These are phyloP conservation scores for Diaporthe citri DNA, from an alignment of 2,329 filamentous ascomycete species.

Conservation along the genomic window DNA sequence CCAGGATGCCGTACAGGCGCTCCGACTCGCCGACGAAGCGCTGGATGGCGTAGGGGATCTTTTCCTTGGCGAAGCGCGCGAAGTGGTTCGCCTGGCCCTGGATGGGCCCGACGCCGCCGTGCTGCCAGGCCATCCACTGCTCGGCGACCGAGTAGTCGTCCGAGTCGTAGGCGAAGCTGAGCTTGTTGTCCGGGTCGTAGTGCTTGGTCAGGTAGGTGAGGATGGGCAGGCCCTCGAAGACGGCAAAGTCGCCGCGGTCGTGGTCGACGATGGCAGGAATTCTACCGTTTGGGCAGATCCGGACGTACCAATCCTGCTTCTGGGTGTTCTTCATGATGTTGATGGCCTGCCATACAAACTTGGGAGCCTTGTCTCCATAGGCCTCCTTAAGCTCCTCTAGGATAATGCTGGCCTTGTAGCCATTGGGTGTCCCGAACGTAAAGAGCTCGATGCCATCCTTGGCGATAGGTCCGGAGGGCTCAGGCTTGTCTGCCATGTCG, in stretches of 20 bases:
- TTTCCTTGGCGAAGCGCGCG: slow-evolving; percentile 74
- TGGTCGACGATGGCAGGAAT: slow-evolving; percentile 77
- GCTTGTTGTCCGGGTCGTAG: slow-evolving; percentile 77
- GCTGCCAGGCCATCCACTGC: slow-evolving; percentile 79
- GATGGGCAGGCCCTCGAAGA: slow-evolving; percentile 83
- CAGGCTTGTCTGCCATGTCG: slow-evolving; percentile 47
- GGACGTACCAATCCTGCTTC: slow-evolving; percentile 76
- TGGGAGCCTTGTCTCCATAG: slow-evolving; percentile 60
- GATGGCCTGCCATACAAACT: slow-evolving; percentile 64
- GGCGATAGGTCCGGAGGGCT: slow-evolving; percentile 70
- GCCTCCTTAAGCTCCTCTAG: slow-evolving; percentile 76
- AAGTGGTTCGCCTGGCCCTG: slow-evolving; percentile 85
- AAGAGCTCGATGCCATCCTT: slow-evolving; percentile 75
- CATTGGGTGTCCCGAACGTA: slow-evolving; percentile 68
- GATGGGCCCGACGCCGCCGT: slow-evolving; percentile 79
- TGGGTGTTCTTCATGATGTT: slow-evolving; percentile 74
- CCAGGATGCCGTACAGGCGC: slow-evolving; percentile 79
- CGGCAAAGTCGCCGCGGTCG: slow-evolving; percentile 69
- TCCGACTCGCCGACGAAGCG: slow-evolving; percentile 82
- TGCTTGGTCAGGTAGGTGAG: slow-evolving; percentile 79
- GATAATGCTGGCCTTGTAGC: slow-evolving; percentile 69
- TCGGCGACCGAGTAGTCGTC: slow-evolving; percentile 58
- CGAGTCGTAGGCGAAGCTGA: slow-evolving; percentile 66
- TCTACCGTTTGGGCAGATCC: slow-evolving; percentile 73
- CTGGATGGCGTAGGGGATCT: slow-evolving; percentile 77